Evolutionary conservation across 1,284 basidiomycete species (phyloP).

Genomic region (Puccinia brachypodii): DNA sequence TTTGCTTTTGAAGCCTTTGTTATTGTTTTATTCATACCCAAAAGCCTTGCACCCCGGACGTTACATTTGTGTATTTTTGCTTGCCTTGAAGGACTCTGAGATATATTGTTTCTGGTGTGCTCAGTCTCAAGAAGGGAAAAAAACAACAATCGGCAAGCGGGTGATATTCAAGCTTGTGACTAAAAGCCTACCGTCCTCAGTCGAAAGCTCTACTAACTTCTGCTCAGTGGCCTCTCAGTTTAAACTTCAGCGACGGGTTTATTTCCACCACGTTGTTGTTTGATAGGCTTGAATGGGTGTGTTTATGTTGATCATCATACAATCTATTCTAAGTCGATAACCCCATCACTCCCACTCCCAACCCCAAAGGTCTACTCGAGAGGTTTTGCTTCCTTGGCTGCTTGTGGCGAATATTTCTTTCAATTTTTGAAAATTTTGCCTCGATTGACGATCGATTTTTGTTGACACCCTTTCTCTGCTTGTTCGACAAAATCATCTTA

Average conservation of each 20-base stretch:
- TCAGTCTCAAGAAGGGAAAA: slow-evolving; percentile 13
- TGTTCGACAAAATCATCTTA: background rate
- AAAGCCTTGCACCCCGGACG: background rate
- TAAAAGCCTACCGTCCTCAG: background rate
- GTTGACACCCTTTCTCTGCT: background rate
- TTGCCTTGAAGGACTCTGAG: background rate
- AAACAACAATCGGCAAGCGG: too few species aligned
- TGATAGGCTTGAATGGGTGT: background rate
- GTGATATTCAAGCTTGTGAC: slow-evolving; percentile 6
- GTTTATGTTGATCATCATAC: background rate
- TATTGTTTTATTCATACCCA: too few species aligned
- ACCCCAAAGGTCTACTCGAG: background rate
- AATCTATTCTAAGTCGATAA: background rate
- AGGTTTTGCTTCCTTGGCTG: background rate
- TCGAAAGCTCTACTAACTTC: background rate
- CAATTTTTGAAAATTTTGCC: too few species aligned
- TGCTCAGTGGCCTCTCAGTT: background rate
- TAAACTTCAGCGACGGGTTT: background rate
- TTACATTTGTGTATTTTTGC: background rate
- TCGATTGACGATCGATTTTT: background rate
- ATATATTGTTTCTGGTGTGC: background rate
- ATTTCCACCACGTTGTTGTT: background rate
- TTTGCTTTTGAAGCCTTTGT: too few species aligned
- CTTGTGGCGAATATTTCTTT: background rate
- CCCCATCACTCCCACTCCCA: too few species aligned